Evolutionary conservation across 2,329 filamentous ascomycete genomes (phyloP), one percentile per base, ranked within the genome.

Genomic region (Fusarium sp.): DNA sequence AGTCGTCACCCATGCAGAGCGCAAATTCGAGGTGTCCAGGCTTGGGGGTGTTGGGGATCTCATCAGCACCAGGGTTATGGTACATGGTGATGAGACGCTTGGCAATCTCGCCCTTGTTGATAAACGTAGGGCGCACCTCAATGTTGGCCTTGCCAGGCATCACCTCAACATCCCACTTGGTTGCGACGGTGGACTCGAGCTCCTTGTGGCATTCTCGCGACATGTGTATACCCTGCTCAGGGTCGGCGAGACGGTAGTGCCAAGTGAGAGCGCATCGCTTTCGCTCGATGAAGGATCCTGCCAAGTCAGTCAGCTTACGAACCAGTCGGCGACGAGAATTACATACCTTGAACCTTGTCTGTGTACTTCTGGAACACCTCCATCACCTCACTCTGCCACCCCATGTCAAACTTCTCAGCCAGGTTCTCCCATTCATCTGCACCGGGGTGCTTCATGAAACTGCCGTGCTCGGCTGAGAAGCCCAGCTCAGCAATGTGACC

Each of bases 61-160:
- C 83, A 1, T 79, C 79, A 2, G 80, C 82, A 6, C 83, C 81
- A 4, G 76, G 82, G 62, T 80, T 81, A 73, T 85, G 89, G 79
- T 96, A 96, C 51, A 89, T 89, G 20, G 87, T 83, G 36, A 98
- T 89, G 16, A 99, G 85, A 6, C 90, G 89, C 81, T 93, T 94
- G 14, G 90, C 92, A 70, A 98, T 98, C 80, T 96, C 93, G 29
- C 96, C 96, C 84, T 99, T 99, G 85, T 98, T 98, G 82, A 99
- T 93, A 76, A 97, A 97, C 1, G 90, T 94, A 27, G 95, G 95
- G n/a, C 96, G 90, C 31, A 98, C 95, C 80, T 99, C 96, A 25
- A 99, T 85, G 77, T 98, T 98, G 67, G 95, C 95, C 82, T 98
- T 99, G 74, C 96, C 96, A 0, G 90, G 88, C 93, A 98, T 98